Percentiles rank a stretch among this genome's conserved stretches.
These are phyloP conservation scores for Pseudogymnoascus sp. DNA, from an alignment of 2,329 filamentous ascomycete species.

Conservation along the genomic window DNA sequence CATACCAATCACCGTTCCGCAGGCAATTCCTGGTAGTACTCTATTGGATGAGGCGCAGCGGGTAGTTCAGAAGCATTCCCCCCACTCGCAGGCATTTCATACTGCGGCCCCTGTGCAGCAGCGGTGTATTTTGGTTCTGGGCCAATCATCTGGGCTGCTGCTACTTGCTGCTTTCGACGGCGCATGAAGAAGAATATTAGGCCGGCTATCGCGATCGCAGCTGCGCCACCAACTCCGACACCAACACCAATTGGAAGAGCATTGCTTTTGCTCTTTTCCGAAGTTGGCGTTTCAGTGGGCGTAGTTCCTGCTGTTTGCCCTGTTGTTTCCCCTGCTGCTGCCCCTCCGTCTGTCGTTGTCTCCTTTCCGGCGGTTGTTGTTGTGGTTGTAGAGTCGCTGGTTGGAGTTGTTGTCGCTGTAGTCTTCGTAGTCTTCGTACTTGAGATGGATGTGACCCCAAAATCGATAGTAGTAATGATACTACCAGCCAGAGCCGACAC, in stretches of 20 bases:
- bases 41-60: not conserved
- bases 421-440: not conserved
- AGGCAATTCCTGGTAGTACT: slow-evolving; percentile 2
- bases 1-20: not conserved
- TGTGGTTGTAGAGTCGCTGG: not conserved
- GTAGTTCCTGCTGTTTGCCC: not conserved
- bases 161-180: not conserved
- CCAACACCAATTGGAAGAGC: not conserved
- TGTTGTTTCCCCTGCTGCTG: not conserved
- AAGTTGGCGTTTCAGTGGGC: not conserved
- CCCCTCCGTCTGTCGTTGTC: not conserved
- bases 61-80: not conserved
- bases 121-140: not conserved
- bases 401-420: not conserved
- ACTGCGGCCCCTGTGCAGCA: not conserved
- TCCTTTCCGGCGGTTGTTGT: not conserved
- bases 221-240: not conserved
- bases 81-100: not conserved
- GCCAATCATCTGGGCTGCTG: not conserved
- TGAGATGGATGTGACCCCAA: not conserved
- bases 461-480: not conserved
- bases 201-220: not conserved
- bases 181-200: not conserved
- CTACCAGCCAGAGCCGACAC: not conserved
- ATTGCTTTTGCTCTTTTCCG: slow-evolving; percentile 3